Evolutionary conservation across 768 basidiomycete species (phyloP), one percentile per base, ranked within the genome.

Genomic region (Pleurotus sapidus): DNA sequence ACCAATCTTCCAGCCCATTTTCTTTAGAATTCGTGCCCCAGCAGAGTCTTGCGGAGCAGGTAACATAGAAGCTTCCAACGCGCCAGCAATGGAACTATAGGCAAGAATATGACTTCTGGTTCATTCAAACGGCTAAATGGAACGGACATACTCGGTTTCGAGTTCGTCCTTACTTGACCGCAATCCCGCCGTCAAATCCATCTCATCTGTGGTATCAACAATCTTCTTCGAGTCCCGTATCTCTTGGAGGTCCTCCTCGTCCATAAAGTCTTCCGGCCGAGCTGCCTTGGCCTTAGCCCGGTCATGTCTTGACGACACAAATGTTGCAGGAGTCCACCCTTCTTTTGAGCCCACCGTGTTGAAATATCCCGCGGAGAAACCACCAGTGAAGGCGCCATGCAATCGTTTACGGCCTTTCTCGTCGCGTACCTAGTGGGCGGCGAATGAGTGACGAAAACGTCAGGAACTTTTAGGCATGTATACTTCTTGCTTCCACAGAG

Each of bases 361-460:
- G 77, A 89, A 98, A 74, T 98, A 98, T 0, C 96, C 96, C 24
- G 97, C 97, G 55, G 91, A 94, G 79, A 94, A 99, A 9, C 97
- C 97, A 20, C 97, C 97, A 0, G 95, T 98, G 74, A 98, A 99
- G 3, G 97, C 97, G 3, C 97, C 97, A 68, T 99, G 97, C n/a
- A 99, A 75, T 57, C 97, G 77, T 61, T 93, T 76, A 46, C 96
- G 82, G 30, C 95, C 94, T 67, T 97, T 86, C 72, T 98, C 95
- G 74, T 98, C 95, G 63, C 90, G 81, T 9, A 94, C 93, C 90
- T 94, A 65, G 49, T 24, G n/a, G n/a, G n/a, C n/a, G n/a, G n/a
- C n/a, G n/a, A n/a, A n/a, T n/a, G n/a, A n/a, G n/a, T n/a, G n/a
- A n/a, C n/a, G n/a, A n/a, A n/a, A n/a, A n/a, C n/a, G n/a, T n/a